Evolutionary conservation across 805 yeast genomes (phyloP), one percentile per base, ranked within the genome.

Genomic region (Trichomonascus vanleenenianus): DNA sequence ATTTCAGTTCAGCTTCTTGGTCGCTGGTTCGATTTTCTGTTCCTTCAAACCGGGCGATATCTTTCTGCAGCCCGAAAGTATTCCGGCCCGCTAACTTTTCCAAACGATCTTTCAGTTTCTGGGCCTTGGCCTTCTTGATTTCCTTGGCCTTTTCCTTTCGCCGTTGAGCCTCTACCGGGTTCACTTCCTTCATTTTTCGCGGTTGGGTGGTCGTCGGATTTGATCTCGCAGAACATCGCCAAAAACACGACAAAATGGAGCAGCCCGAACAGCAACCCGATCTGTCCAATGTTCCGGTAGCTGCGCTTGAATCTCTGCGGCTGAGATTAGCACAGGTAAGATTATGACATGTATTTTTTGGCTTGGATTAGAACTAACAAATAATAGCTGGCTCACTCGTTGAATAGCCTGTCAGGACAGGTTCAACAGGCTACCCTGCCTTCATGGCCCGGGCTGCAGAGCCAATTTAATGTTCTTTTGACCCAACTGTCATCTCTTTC

Each of bases 401-500:
- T 83, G 20, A 65, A 71, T 33, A 74, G 76, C 52, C 67, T 83
- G 4, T 76, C 76, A 51, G 74, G 71, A 19, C 79, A 78, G 35
- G 63, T 82, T 48, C 65, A 72, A 30, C 66, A 63, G 43, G 67
- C 74, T 7, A 67, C 63, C 40, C 59, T 71, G 25, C 75, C 77
- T 8, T 72, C 73, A 44, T 75, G 78, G 76, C 79, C 80, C 14
- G 79, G 84, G 2, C 66, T 91, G 16, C 96, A 85, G 57, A 80
- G 82, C 50, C 97, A 91, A 62, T 78, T 87, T 56, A 85, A 80
- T 54, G 86, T 89, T 22, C 75, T 87, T 7, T 62, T 89, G 30
- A 84, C 95, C 12, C 97, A 93, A 60, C 67, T 91, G 39, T 76
- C 77, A 37, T 81, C 95, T 2, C 74, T 91, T n/a, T 78, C 94